These are phyloP conservation scores for Pseudogymnoascus sp. DNA, from an alignment of 2,329 filamentous ascomycete species.

Conservation along the genomic window DNA sequence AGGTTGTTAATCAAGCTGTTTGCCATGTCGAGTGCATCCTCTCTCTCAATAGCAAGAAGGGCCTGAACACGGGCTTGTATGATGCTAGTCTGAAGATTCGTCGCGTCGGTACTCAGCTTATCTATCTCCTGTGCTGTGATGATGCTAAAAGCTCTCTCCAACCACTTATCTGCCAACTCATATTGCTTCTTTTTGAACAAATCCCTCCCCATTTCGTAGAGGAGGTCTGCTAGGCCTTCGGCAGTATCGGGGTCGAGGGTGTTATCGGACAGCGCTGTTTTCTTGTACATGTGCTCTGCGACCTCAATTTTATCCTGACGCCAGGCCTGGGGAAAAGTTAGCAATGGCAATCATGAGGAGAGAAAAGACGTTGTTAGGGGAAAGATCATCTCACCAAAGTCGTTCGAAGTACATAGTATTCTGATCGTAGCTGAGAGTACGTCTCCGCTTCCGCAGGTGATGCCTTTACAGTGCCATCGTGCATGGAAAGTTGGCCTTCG, in stretches of 20 bases:
- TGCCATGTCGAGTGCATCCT: constrained; percentile 42
- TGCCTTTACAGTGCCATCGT: constrained; percentile 24
- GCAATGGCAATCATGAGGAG: background rate
- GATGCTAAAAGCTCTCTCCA: constrained; percentile 55
- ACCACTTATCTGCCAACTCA: constrained; percentile 57
- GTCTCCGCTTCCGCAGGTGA: constrained; percentile 21
- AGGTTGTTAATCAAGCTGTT: constrained; percentile 50
- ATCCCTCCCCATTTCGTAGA: constrained; percentile 64
- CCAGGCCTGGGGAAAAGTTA: constrained; percentile 50
- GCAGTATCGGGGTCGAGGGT: constrained; percentile 39
- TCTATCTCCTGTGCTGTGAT: constrained; percentile 48
- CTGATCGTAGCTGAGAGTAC: constrained; percentile 23
- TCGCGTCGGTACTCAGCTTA: constrained; percentile 46
- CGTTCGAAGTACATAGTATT: constrained; percentile 28
- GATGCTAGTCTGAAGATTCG: constrained; percentile 57
- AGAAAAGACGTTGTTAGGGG: background rate
- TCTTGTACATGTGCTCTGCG: constrained; percentile 68
- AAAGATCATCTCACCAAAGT: constrained; percentile 44
- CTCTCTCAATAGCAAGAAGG: constrained; percentile 39
- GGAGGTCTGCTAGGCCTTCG: constrained; percentile 56
- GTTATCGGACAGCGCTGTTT: constrained; percentile 37
- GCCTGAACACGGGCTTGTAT: constrained; percentile 54
- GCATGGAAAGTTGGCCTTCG: constrained; percentile 22
- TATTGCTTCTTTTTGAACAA: constrained; percentile 44
- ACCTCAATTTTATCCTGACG: constrained; percentile 63